Percentiles rank a stretch among this genome's conserved stretches.
Conservation (phyloP, 441 rosid species). For the Erodium texanum region DNA sequence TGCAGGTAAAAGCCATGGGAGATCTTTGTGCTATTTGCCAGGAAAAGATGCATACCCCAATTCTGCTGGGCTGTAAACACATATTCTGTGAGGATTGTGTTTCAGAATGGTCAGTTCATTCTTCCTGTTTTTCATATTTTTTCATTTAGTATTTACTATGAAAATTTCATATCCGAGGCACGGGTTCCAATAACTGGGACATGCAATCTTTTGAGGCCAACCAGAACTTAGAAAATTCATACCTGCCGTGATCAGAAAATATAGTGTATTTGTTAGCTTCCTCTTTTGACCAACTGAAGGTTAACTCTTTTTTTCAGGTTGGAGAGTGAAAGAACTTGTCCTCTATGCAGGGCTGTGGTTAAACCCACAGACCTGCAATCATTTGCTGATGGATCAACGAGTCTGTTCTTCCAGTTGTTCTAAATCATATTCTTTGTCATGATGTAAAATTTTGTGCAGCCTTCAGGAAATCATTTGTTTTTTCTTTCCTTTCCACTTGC, state of each 20-base stretch:
- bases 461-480: neutral
- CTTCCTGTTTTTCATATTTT: neutral
- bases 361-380: conserved; percentile 45
- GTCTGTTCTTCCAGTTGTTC: conserved; percentile 52
- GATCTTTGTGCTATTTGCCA: conserved; percentile 66
- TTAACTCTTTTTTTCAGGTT: conserved; percentile 34
- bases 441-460: neutral
- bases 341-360: conserved; percentile 54
- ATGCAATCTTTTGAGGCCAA: too few relatives aligned
- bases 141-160: neutral
- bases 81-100: conserved; percentile 64
- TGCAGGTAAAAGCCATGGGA: conserved; percentile 48
- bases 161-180: too few relatives aligned
- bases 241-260: neutral
- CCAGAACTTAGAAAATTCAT: neutral
- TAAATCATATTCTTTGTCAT: conserved; percentile 2
- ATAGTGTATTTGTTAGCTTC: neutral
- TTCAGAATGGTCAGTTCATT: conserved; percentile 47
- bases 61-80: conserved; percentile 49
- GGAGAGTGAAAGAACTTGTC: conserved; percentile 66
- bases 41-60: conserved; percentile 57
- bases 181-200: too few relatives aligned
- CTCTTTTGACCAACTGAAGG: neutral
- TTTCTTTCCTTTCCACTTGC: neutral
- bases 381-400: conserved; percentile 52